Conservation (phyloP, 495 filamentous ascomycete species). For the Diplogelasinospora grovesii region DNA sequence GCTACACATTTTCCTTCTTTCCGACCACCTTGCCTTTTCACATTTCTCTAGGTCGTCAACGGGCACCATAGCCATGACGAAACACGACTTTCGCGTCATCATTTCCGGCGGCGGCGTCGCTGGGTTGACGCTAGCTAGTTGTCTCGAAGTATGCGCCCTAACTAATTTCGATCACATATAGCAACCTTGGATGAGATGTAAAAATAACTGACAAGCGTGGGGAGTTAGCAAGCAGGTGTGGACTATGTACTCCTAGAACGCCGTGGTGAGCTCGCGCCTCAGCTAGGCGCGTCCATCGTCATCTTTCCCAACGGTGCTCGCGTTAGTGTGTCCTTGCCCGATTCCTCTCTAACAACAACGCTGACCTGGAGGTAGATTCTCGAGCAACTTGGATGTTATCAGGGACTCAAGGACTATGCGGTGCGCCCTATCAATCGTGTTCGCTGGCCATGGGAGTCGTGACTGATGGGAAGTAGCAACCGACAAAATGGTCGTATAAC, state of each 20-base stretch:
- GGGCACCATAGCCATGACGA: no score
- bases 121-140: no score
- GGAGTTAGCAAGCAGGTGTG: slow-evolving; percentile 14
- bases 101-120: no score
- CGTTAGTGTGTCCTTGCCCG: slow-evolving; percentile 1
- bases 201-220: no score
- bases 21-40: no score
- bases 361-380: slow-evolving; percentile 9
- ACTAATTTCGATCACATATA: no score
- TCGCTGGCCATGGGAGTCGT: no score
- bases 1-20: no score
- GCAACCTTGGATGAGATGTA: no score
- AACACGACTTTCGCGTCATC: no score
- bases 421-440: slow-evolving; percentile 11
- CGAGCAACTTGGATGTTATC: slow-evolving; percentile 32
- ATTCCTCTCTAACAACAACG: not conserved
- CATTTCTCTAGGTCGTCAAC: no score
- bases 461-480: not conserved
- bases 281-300: slow-evolving; percentile 16
- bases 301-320: slow-evolving; percentile 13
- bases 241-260: slow-evolving; percentile 18
- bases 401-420: slow-evolving; percentile 11
- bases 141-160: no score
- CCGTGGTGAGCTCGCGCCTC: slow-evolving; percentile 9
- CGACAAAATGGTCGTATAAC: not conserved